Evolutionary conservation across 2,329 filamentous ascomycete genomes (phyloP), one percentile per base, ranked within the genome.

Genomic region (Fusarium sp.): DNA sequence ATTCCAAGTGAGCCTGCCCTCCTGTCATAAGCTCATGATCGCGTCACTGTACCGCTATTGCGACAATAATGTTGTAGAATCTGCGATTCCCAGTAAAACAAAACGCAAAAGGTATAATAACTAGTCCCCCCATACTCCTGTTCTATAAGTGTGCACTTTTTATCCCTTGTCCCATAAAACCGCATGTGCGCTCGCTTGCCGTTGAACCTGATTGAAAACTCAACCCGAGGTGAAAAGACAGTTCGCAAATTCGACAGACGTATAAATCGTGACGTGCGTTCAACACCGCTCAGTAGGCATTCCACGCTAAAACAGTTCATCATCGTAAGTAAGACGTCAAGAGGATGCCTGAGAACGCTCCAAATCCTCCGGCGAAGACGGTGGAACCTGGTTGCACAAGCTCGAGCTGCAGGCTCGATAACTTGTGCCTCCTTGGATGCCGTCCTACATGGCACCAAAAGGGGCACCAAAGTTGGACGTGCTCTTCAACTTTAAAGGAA

Each of bases 401-500:
- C 44, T 55, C 39, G 53, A 63, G n/a, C 54, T 42, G 44, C 22
- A 24, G 15, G 33, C 44, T 48, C 44, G 41, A 53, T 54, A 24
- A 14, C 36, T 56, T 36, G 50, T 41, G 51, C 41, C 26, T 53
- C 38, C 50, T 53, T 45, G 50, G 59, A 54, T 54, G 39, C 62
- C 60, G 51, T 47, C 61, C 73, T 79, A 81, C 53, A 78, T 71
- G 36, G 71, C 70, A 38, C 85, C 85, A 70, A 86, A 84, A 3
- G 85, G 85, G 26, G 83, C 82, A 18, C 85, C 85, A 76, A 87
- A 87, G 71, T 87, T 87, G 68, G 79, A 83, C 24, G 82, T 85
- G 31, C 77, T 81, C 74, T 80, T 85, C 44, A 87, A 77, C 73
- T 83, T 85, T 35, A 87, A 79, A 4, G 85, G 84, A 33, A 87